Base-by-base conservation (phyloP, 805 yeast species). In the Kodamaea jinghongensis region DNA sequence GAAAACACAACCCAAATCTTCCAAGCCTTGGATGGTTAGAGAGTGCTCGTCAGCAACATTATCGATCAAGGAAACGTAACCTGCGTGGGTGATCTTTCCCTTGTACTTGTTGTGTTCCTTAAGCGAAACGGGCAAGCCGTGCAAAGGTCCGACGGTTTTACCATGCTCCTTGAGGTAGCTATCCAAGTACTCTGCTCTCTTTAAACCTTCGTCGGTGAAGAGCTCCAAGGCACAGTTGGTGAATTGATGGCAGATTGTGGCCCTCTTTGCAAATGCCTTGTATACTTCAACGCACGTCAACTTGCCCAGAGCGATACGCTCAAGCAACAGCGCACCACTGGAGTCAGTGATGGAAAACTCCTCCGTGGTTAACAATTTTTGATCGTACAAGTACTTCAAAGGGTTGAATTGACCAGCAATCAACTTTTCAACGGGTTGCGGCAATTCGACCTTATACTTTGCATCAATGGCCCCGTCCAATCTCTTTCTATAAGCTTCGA, bases 111-210 rank as follows among this genome's bases (percentile, higher is more conserved):
- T 72, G 54, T 81, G 87, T 54, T 83, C 88, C 51, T 81, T 81
- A 39, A 81, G 63, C 0, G 84, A 78, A 23, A 81, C 61, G 2
- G 87, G 88, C 22, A 81, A 59, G 2, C 88, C 88, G 49, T 81
- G 86, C 34, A 81, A 67, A 2, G 84, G 81, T 20, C 86, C 86
- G 26, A 75, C 52, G 2, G 71, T 57, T 42, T 72, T 60, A n/a
- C 79, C 79, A 38, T 75, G 67, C 35, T 67, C 64, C 38, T 54
- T 57, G 41, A 48, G 76, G 51, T 73, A 70, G 16, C 67, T 73
- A 52, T 83, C 90, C 44, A 80, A 63, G 38, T 55, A 65, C 48
- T 70, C 57, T 6, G 88, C 88, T 41, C 71, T 65, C 41, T 63
- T 65, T 39, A 81, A 61, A 10, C 86, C 89, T 42, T 77, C 75